Base-by-base conservation (phyloP, 257 asterid species). In the Salvia splendens region DNA sequence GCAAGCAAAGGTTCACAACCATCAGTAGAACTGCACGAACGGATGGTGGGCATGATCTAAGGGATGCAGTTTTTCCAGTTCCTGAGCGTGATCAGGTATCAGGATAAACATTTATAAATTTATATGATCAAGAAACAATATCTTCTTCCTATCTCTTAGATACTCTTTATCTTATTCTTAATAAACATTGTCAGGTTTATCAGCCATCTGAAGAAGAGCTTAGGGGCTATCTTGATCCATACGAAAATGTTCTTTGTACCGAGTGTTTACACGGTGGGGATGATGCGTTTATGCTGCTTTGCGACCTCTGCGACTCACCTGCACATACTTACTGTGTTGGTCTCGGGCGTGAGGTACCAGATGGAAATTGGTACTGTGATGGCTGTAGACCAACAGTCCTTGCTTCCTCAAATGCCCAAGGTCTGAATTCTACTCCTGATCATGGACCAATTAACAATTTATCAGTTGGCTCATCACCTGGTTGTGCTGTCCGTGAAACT, bases 181-280 rank as follows among this genome's bases (percentile, higher is more conserved):
- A 38, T n/a, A 40, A 17, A 51, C 60, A 11, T 15, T 30, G 38
- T 14, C 82, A 92, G 98, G 98, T 92, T 67, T 92, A 92, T 86
- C 95, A 85, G 80, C 96, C 96, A 68, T 87, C 97, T 64, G 96
- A 89, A 73, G 98, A 92, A 78, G 98, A 92, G 83, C 91, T 92
- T 61, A 74, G 88, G 80, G 86, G 87, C 65, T 87, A 73, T 72
- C 85, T 92, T 38, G 96, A 89, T 80, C 96, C 92, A 12, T 87
- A 89, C 12, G 95, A 84, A 79, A 83, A 75, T 72, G 87, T 89
- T 15, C 67, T 80, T 53, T 92, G 96, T 58, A 84, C 83, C 0
- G 96, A 92, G 82, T 92, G 98, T 73, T 82, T 75, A 5, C 84
- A 75, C 61, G 96, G 95, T 57, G 95, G 95, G 67, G 96, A 92